Percentiles rank a stretch among this genome's conserved stretches.
phyloP scores from a whole-genome alignment of 495 filamentous ascomycete species.

The Beverwykella pulmonaria region DNA sequence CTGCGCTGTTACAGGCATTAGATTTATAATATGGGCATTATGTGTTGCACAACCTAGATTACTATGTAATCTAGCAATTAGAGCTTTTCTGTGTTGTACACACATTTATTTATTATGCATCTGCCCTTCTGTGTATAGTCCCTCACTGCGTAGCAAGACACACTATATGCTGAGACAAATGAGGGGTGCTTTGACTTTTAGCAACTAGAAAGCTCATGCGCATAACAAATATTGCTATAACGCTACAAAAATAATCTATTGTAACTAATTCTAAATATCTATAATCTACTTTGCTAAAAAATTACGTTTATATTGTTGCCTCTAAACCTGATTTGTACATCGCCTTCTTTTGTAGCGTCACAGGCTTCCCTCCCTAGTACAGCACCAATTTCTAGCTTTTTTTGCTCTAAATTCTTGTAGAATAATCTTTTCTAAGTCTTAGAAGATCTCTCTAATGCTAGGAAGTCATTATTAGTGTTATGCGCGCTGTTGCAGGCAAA shows the following conservation, averaged over 20 bases:
- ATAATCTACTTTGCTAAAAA: conserved; percentile 1
- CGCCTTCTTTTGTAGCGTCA: background rate
- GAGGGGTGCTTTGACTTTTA: background rate
- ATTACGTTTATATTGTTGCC: background rate
- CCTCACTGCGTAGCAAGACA: no score
- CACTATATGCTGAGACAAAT: no score
- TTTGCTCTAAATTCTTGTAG: conserved; percentile 1
- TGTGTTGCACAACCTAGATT: no score
- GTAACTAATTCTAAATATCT: background rate
- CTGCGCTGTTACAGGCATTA: no score
- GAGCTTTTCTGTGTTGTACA: no score
- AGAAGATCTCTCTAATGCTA: background rate
- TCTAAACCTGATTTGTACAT: background rate
- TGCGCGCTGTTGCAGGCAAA: background rate
- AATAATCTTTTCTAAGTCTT: background rate
- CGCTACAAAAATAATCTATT: background rate
- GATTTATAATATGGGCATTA: no score
- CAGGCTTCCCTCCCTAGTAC: background rate
- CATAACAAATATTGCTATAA: background rate
- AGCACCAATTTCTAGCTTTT: background rate
- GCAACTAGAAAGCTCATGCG: conserved; percentile 1
- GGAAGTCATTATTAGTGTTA: conserved; percentile 1
- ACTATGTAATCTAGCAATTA: no score
- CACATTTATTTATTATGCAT: no score
- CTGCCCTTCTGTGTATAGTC: no score